phyloP scores from a whole-genome alignment of 2,329 filamentous ascomycete species.

The Madurella fahalii region DNA sequence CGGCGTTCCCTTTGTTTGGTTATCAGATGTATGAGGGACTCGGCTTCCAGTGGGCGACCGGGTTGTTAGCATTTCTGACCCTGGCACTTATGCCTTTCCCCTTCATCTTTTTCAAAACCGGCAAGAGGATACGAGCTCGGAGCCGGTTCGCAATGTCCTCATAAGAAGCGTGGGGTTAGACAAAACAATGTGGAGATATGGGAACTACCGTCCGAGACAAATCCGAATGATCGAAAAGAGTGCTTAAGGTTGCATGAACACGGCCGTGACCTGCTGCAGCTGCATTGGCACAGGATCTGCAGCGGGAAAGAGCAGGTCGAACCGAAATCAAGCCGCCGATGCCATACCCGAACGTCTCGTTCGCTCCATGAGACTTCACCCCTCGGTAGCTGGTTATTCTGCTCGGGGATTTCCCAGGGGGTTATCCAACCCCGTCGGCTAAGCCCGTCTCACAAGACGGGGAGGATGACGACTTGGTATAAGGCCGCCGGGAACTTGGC shows the following conservation, averaged over 20 bases:
- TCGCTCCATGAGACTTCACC: too few relatives aligned
- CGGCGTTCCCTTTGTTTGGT: conserved; percentile 72
- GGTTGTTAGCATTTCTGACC: conserved; percentile 57
- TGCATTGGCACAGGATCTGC: background rate
- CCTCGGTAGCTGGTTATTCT: too few relatives aligned
- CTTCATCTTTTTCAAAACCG: conserved; percentile 58
- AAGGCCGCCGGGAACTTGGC: too few relatives aligned
- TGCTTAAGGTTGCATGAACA: background rate
- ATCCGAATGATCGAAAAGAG: background rate
- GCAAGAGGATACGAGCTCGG: conserved; percentile 51
- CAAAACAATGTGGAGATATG: background rate
- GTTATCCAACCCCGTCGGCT: too few relatives aligned
- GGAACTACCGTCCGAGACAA: conserved; percentile 1
- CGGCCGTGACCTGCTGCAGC: background rate
- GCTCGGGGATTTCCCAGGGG: too few relatives aligned
- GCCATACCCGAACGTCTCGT: too few relatives aligned
- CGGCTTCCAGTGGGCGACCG: conserved; percentile 67
- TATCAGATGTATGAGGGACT: conserved; percentile 67
- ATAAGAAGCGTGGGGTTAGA: conserved; percentile 8
- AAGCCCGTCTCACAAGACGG: too few relatives aligned
- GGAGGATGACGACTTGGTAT: too few relatives aligned
- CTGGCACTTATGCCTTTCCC: conserved; percentile 62
- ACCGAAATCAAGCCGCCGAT: too few relatives aligned
- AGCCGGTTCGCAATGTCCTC: conserved; percentile 48
- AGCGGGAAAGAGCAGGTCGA: background rate